Percentiles rank a stretch among this genome's conserved stretches.
Evolutionary conservation across 2,329 filamentous ascomycete species (phyloP).

Genomic region (Sclerotinia borealis): DNA sequence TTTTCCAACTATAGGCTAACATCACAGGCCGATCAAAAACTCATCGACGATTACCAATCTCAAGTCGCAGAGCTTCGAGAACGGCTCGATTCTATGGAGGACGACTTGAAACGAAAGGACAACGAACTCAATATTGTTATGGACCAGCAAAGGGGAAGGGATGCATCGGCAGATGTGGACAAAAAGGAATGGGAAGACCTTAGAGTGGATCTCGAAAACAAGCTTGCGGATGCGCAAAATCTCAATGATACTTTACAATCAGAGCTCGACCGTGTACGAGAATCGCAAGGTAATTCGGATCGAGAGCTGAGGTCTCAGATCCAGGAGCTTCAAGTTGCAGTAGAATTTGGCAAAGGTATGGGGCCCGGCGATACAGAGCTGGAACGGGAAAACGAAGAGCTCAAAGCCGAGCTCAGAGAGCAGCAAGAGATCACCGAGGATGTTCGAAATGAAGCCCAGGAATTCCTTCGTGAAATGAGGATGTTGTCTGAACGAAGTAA

Average conservation of each 20-base stretch:
- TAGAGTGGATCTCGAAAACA: conserved; percentile 62
- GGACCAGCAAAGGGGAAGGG: conserved; percentile 51
- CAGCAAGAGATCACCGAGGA: conserved; percentile 83
- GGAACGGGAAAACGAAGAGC: conserved; percentile 60
- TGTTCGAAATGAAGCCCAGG: conserved; percentile 75
- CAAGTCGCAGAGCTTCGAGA: conserved; percentile 70
- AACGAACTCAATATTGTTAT: conserved; percentile 57
- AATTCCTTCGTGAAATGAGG: conserved; percentile 86
- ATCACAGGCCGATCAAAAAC: conserved; percentile 57
- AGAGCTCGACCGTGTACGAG: conserved; percentile 69
- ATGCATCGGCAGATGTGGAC: conserved; percentile 50
- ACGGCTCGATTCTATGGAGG: conserved; percentile 67
- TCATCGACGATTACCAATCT: conserved; percentile 72
- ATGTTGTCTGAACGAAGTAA: conserved; percentile 74
- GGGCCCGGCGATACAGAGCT: conserved; percentile 43
- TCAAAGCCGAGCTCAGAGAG: conserved; percentile 59
- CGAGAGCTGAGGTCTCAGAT: conserved; percentile 59
- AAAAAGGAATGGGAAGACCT: conserved; percentile 66
- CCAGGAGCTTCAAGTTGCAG: conserved; percentile 42
- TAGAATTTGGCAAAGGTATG: conserved; percentile 26
- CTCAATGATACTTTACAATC: conserved; percentile 74
- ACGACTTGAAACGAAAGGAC: conserved; percentile 63
- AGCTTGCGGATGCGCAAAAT: conserved; percentile 66
- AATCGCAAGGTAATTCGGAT: conserved; percentile 59
- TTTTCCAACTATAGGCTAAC: conserved; percentile 20